Conservation (phyloP, 2,329 filamentous ascomycete species). For the Chrysoporthe cubensis region DNA sequence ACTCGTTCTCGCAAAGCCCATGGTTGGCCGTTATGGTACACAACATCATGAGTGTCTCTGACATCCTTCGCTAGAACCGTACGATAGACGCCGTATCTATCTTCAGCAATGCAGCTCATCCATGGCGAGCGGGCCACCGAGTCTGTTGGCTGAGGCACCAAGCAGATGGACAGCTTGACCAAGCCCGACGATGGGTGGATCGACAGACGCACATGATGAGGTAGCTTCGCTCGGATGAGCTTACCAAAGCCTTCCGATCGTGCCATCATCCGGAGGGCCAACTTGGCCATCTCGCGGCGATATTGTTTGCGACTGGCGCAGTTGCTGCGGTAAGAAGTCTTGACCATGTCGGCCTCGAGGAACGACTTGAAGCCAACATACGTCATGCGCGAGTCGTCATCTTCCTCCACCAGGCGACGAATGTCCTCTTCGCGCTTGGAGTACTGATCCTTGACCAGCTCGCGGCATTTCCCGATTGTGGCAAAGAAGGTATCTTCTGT, state of each 20-base stretch:
- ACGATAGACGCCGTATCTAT: background rate
- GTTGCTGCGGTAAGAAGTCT: background rate
- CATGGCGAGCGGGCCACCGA: background rate
- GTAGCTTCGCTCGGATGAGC: background rate
- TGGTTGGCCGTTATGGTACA: background rate
- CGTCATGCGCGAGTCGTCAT: background rate
- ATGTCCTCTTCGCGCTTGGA: background rate
- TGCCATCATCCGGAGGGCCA: background rate
- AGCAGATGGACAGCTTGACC: background rate
- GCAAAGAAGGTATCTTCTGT: background rate
- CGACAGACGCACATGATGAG: background rate
- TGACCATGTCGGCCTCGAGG: background rate
- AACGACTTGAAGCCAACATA: background rate
- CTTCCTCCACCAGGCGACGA: background rate
- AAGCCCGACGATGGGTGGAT: background rate
- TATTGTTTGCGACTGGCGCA: background rate
- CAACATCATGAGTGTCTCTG: background rate
- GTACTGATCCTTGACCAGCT: background rate
- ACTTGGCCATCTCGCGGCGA: background rate
- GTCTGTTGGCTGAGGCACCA: background rate
- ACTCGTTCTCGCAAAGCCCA: background rate
- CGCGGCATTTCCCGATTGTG: background rate
- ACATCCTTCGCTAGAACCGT: background rate
- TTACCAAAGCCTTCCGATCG: background rate
- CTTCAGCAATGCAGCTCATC: conserved; percentile 1